A percentile compares a stretch with the other conserved stretches of the same genome.
Conservation (phyloP, 169 alveolate species). For the Eimeria tenella region DNA sequence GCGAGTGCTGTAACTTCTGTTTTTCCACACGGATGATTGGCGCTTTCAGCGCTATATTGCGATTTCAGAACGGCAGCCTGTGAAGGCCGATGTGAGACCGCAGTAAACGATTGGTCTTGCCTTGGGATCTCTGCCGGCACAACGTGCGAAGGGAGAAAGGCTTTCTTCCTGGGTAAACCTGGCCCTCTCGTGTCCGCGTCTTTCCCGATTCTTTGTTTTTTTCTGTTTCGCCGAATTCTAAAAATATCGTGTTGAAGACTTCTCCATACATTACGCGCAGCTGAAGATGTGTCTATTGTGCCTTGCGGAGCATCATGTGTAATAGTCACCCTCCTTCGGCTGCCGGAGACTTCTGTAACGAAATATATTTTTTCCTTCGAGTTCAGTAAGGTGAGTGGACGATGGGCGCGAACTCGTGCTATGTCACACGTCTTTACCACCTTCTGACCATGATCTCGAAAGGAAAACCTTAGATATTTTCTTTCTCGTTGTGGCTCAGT, state of each 20-base stretch:
- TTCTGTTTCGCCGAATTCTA: conserved; percentile 13
- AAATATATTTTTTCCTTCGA: conserved; percentile 54
- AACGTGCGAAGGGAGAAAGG: background rate
- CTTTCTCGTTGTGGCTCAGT: conserved; percentile 69
- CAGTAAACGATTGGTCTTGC: too few relatives aligned
- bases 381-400: conserved; percentile 41
- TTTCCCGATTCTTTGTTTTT: background rate
- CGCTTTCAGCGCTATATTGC: background rate
- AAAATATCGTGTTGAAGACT: conserved; percentile 25
- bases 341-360: conserved; percentile 67
- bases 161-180: background rate
- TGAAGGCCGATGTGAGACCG: background rate
- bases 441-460: conserved; percentile 61
- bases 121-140: too few relatives aligned
- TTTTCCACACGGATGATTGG: background rate
- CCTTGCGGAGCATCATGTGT: conserved; percentile 37
- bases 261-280: conserved; percentile 27
- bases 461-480: conserved; percentile 69
- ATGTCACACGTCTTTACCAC: conserved; percentile 69
- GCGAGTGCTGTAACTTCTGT: background rate
- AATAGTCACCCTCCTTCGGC: conserved; percentile 61
- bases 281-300: conserved; percentile 3
- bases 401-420: conserved; percentile 67
- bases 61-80: background rate
- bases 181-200: background rate